Percentiles rank a stretch among this genome's conserved stretches.
Evolutionary conservation across 306 rosid species (phyloP).

Genomic region (Acacia confusa): DNA sequence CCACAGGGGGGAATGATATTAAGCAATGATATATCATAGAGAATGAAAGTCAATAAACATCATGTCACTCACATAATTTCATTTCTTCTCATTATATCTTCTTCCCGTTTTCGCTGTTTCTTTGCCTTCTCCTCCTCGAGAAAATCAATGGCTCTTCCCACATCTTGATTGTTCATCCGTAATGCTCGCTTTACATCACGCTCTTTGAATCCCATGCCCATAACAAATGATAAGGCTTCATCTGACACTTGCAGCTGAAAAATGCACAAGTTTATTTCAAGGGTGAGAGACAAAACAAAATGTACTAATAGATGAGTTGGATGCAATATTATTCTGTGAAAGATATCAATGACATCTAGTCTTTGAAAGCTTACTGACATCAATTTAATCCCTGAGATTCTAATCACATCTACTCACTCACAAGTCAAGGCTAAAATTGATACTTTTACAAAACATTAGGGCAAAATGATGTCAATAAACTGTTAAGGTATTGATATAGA

Average conservation of each 20-base stretch:
- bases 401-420: not conserved
- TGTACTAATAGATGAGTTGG: not conserved
- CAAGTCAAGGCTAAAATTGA: not conserved
- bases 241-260: slow-evolving; percentile 85
- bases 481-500: not conserved
- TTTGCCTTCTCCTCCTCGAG: slow-evolving; percentile 68
- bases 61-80: slow-evolving; percentile 62
- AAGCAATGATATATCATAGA: slow-evolving; percentile 10
- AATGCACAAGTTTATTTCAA: slow-evolving; percentile 11
- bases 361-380: not conserved
- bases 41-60: slow-evolving; percentile 22
- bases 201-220: slow-evolving; percentile 84
- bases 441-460: not conserved
- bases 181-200: slow-evolving; percentile 75
- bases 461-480: not conserved
- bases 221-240: slow-evolving; percentile 81
- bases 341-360: not conserved
- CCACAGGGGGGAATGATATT: slow-evolving; percentile 11
- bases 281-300: not conserved
- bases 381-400: not conserved
- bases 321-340: not conserved
- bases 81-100: slow-evolving; percentile 48
- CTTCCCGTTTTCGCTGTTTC: slow-evolving; percentile 56
- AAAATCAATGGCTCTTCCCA: slow-evolving; percentile 77
- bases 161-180: slow-evolving; percentile 89